Conservation (phyloP, 345 rosid species). For the Clausena lansium region DNA sequence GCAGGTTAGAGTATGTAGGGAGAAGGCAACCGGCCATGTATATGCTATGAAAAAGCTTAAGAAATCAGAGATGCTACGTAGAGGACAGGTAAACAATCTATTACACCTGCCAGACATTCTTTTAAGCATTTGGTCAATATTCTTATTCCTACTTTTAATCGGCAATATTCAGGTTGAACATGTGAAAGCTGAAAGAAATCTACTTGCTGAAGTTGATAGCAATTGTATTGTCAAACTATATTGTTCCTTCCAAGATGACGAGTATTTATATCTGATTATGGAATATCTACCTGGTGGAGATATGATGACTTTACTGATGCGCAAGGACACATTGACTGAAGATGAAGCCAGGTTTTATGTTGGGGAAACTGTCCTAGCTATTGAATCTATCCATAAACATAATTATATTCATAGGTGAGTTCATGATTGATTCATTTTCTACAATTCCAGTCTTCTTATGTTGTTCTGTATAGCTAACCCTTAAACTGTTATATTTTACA, state of each 20-base stretch:
- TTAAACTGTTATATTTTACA: conserved; percentile 32
- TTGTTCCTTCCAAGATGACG: conserved; percentile 98
- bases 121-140: conserved; percentile 2
- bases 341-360: conserved; percentile 97
- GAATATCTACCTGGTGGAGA: conserved; percentile 99
- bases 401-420: conserved; percentile 94
- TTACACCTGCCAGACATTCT: background rate
- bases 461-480: background rate
- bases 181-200: conserved; percentile 97
- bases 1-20: conserved; percentile 90
- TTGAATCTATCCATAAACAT: conserved; percentile 95
- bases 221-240: conserved; percentile 92
- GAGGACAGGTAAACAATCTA: conserved; percentile 71
- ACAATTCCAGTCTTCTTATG: background rate
- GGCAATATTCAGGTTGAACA: conserved; percentile 78
- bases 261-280: conserved; percentile 88
- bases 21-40: conserved; percentile 80
- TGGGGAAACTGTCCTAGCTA: conserved; percentile 93
- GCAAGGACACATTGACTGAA: conserved; percentile 93
- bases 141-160: conserved; percentile 20
- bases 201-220: conserved; percentile 98
- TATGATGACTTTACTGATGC: conserved; percentile 99
- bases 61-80: conserved; percentile 96
- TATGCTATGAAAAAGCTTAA: conserved; percentile 97
- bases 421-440: conserved; percentile 4